Base-by-base conservation (phyloP, 1,284 basidiomycete species). In the Cystobasidium sp. region DNA sequence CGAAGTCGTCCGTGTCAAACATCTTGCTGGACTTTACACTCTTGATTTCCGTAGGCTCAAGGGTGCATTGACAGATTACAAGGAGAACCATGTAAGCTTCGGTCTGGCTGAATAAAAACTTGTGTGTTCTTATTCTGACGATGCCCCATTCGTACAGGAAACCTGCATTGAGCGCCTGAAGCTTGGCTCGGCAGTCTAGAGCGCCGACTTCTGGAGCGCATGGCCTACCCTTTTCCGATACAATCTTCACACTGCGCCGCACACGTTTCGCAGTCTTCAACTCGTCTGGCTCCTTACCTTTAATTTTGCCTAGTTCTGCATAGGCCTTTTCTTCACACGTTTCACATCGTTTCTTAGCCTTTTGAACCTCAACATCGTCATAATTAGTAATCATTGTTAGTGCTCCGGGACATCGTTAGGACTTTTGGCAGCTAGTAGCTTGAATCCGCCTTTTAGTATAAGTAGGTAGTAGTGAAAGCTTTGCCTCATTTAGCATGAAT, bases 1-100 rank as follows among this genome's bases (percentile, higher is more conserved):
- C 73, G 94, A 97, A 85, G 83, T 97, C 76, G 96, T 93, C 61
- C 86, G 90, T 77, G 86, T 97, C 80, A 91, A 92, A 82, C 88
- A 93, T 76, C 85, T 97, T 80, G 91, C 90, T 78, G 91, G 92
- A 79, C 91, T 92, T 55, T 93, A 91, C 81, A 90, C 90, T 81
- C 85, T 97, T 78, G 94, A 95, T 84, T 90, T 97, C 82, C 88
- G 94, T 78, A 85, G 94, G 76, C 82, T 96, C 81, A 94, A 94
- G 83, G 94, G 94, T n/a, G 91, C 92, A 80, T 85, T 95, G 78
- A 88, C 92, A 85, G 93, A 91, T 82, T 97, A 74, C 31, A 56
- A 62, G 46, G 70, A 73, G 63, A 73, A 65, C 49, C 70, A 73
- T 31, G 70, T 73, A 52, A 66, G 20, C 44, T 31, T 37, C 39